phyloP scores from a whole-genome alignment of 106 monocot genomes.

The Chionographis japonica region DNA sequence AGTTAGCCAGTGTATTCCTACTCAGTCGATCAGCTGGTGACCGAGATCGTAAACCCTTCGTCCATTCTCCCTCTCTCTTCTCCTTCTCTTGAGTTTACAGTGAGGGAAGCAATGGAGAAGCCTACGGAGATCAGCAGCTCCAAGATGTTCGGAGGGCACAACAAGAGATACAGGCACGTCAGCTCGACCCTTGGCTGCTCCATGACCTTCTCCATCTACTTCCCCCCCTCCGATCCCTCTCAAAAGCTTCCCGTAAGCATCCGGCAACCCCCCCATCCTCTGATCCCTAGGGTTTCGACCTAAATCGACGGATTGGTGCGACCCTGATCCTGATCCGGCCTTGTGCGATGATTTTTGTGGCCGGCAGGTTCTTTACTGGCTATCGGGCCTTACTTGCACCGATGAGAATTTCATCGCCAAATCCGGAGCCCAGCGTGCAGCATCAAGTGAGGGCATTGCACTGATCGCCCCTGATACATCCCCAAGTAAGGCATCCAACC shows the following conservation, averaged over 20 bases:
- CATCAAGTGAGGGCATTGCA: slow-evolving; percentile 61
- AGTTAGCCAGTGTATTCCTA: no score
- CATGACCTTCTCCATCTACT: slow-evolving; percentile 92
- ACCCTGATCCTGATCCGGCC: no score
- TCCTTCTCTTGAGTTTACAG: not conserved
- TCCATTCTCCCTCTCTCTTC: no score
- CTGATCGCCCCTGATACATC: slow-evolving; percentile 93
- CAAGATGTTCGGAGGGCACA: slow-evolving; percentile 92
- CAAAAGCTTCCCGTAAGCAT: slow-evolving; percentile 46
- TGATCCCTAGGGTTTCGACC: not conserved
- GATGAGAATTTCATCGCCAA: slow-evolving; percentile 94
- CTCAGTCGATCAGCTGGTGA: no score
- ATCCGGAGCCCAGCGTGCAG: slow-evolving; percentile 83
- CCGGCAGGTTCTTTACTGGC: slow-evolving; percentile 82
- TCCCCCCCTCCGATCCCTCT: slow-evolving; percentile 50
- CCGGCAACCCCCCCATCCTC: not conserved
- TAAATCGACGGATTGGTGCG: no score
- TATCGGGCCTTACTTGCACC: slow-evolving; percentile 88
- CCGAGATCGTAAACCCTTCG: no score
- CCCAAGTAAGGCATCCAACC: slow-evolving; percentile 43
- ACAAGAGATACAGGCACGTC: slow-evolving; percentile 72
- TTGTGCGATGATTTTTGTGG: no score
- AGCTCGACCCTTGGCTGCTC: slow-evolving; percentile 82
- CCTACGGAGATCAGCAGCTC: slow-evolving; percentile 62
- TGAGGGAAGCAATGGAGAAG: slow-evolving; percentile 24